Evolutionary conservation across 495 filamentous ascomycete genomes (phyloP).

Genomic region (Penicillium paradoxum): DNA sequence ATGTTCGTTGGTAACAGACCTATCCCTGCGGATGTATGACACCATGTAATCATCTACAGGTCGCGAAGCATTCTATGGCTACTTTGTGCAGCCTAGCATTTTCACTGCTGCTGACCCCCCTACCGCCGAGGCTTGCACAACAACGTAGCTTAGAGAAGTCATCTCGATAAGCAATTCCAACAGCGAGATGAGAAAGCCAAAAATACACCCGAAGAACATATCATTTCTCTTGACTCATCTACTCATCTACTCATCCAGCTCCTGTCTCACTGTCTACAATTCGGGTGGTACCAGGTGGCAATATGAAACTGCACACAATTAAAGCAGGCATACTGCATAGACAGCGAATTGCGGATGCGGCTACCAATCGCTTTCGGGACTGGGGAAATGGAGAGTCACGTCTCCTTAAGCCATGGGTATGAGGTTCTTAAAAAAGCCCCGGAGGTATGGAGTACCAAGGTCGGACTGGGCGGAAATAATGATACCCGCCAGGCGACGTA

Average conservation of each 20-base stretch:
- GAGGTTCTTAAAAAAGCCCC: background rate
- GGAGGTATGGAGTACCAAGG: constrained; percentile 1
- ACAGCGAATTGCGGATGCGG: background rate
- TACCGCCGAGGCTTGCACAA: constrained; percentile 7
- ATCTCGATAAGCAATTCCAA: background rate
- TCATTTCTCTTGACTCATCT: constrained; percentile 1
- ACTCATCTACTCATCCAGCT: background rate
- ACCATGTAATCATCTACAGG: constrained; percentile 16
- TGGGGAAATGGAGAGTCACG: background rate
- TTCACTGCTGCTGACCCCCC: constrained; percentile 12
- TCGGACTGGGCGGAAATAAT: background rate
- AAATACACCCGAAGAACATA: background rate
- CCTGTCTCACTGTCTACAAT: constrained; percentile 6
- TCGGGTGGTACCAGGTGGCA: constrained; percentile 23
- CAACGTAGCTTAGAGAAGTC: constrained; percentile 3
- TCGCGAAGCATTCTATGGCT: constrained; percentile 15
- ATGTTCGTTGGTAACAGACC: constrained; percentile 2
- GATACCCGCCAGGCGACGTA: background rate
- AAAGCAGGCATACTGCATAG: background rate
- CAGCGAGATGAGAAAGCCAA: background rate
- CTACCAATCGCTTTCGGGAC: constrained; percentile 2
- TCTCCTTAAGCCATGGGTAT: background rate
- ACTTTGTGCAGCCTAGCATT: constrained; percentile 10
- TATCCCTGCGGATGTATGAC: constrained; percentile 21
- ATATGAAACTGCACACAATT: constrained; percentile 8